Evolutionary conservation across 2,329 filamentous ascomycete species (phyloP).

Genomic region (Penicillium sp.): DNA sequence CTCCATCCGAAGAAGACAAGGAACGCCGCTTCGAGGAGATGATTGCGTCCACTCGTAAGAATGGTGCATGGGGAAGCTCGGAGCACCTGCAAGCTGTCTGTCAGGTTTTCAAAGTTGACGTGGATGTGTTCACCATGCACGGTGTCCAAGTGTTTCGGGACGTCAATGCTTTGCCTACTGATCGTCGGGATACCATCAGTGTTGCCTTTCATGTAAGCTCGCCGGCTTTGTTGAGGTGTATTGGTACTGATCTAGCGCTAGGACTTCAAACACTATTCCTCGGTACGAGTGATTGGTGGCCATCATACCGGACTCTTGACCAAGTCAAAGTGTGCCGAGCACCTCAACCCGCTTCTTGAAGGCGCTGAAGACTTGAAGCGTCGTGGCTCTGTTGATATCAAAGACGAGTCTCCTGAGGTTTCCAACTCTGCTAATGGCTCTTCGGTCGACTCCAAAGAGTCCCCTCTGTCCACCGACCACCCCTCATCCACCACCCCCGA

Average conservation of each 20-base stretch:
- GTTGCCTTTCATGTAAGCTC: conserved; percentile 58
- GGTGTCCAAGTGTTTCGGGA: conserved; percentile 43
- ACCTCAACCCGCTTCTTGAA: conserved; percentile 20
- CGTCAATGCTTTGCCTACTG: conserved; percentile 37
- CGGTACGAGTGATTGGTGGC: conserved; percentile 55
- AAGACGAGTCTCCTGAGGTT: not conserved
- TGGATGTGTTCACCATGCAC: conserved; percentile 52
- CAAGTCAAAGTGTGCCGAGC: conserved; percentile 37
- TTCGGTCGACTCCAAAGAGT: not conserved
- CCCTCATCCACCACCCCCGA: conserved; percentile 12
- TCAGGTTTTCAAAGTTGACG: conserved; percentile 55
- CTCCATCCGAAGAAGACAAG: conserved; percentile 48
- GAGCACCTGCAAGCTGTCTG: conserved; percentile 63
- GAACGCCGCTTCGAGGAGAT: conserved; percentile 55
- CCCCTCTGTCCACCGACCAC: conserved; percentile 4
- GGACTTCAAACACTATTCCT: conserved; percentile 62
- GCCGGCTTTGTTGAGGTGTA: too few species aligned
- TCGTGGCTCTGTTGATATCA: too few species aligned
- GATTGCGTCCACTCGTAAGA: conserved; percentile 54
- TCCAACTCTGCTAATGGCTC: not conserved
- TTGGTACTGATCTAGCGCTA: conserved; percentile 31
- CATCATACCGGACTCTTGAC: conserved; percentile 51
- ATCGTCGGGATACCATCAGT: conserved; percentile 44
- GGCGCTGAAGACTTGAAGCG: conserved; percentile 1
- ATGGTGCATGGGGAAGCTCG: conserved; percentile 60